These are phyloP conservation scores for Chrysanthemum lavandulifolium DNA, from an alignment of 129 eudicot genomes.

Conservation along the genomic window DNA sequence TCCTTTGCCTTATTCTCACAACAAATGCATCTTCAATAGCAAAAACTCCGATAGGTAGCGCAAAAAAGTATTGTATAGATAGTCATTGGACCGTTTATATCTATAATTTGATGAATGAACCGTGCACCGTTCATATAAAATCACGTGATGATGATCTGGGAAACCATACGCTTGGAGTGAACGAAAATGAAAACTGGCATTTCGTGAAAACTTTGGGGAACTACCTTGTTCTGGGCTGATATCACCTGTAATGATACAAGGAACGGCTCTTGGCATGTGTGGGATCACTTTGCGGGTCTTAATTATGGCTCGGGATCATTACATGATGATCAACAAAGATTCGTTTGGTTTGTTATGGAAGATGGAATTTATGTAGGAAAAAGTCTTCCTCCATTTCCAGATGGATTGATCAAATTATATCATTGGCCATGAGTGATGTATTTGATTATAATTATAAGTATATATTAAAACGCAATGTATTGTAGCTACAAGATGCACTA, in stretches of 20 bases:
- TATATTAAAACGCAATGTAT: too few relatives aligned
- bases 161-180: not conserved
- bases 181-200: not conserved
- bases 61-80: too few relatives aligned
- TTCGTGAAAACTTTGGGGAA: not conserved
- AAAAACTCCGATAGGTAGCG: too few relatives aligned
- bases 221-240: not conserved
- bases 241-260: not conserved
- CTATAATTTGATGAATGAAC: not conserved
- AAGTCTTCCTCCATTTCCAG: not conserved
- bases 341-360: not conserved
- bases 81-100: not conserved
- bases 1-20: too few relatives aligned
- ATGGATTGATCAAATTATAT: not conserved
- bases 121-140: not conserved
- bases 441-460: too few relatives aligned
- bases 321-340: not conserved
- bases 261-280: not conserved
- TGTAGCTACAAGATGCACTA: too few relatives aligned
- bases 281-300: not conserved
- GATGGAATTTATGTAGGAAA: not conserved
- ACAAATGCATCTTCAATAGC: too few relatives aligned
- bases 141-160: not conserved
- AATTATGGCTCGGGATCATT: not conserved
- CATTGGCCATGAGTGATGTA: not conserved